Percentiles rank a stretch among this genome's conserved stretches.
phyloP scores from a whole-genome alignment of 805 yeast species.

The Candida corydali region DNA sequence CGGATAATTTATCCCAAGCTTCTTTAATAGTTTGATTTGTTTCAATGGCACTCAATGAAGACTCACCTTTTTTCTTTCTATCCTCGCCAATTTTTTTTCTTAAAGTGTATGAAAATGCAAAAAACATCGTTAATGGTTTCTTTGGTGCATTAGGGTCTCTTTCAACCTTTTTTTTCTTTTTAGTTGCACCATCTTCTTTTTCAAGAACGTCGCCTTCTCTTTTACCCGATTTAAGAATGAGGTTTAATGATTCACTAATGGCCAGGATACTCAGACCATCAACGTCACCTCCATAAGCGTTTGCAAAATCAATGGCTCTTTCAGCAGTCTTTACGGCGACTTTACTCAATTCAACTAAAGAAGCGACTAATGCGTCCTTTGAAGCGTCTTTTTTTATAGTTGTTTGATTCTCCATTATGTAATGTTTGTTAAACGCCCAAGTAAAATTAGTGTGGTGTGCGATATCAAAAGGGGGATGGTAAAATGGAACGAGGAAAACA shows the following conservation, averaged over 20 bases:
- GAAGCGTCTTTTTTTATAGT: constrained; percentile 12
- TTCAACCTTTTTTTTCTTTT: constrained; percentile 47
- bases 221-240: constrained; percentile 24
- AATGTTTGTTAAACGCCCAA: too few species aligned
- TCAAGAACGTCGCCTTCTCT: constrained; percentile 8
- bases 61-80: constrained; percentile 51
- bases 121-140: constrained; percentile 86
- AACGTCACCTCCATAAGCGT: constrained; percentile 38
- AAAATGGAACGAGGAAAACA: too few species aligned
- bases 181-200: constrained; percentile 6
- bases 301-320: constrained; percentile 74
- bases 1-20: constrained; percentile 71
- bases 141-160: constrained; percentile 93
- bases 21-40: constrained; percentile 74
- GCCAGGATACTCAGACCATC: constrained; percentile 33
- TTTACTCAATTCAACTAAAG: constrained; percentile 76
- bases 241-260: constrained; percentile 34
- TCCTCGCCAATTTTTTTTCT: constrained; percentile 70
- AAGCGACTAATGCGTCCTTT: constrained; percentile 49
- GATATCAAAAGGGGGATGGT: too few species aligned
- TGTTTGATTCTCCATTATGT: too few species aligned
- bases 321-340: constrained; percentile 84
- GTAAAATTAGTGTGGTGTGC: too few species aligned
- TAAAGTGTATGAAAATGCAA: constrained; percentile 67
- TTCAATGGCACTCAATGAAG: constrained; percentile 69